Evolutionary conservation across 139 green algal species (phyloP).

Genomic region (Pleodorina starrii): DNA sequence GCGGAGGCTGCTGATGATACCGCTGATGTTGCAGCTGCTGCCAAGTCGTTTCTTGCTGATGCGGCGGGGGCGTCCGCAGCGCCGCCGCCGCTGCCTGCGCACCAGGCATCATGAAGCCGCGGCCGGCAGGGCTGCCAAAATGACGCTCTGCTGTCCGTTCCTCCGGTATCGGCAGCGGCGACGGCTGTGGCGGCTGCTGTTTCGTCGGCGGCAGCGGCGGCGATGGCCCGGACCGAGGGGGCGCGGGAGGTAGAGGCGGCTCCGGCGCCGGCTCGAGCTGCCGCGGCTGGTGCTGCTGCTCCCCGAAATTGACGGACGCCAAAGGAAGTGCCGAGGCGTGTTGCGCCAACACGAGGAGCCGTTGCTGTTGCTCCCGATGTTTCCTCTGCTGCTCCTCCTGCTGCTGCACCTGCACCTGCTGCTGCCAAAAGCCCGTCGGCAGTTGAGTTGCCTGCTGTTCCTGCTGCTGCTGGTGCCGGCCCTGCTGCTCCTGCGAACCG

Average conservation of each 20-base stretch:
- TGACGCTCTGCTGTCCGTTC: not conserved
- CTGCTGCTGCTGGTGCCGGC: too few relatives aligned
- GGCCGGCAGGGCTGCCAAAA: not conserved
- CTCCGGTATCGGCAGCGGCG: not conserved
- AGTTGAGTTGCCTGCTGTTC: too few relatives aligned
- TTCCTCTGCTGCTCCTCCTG: too few relatives aligned
- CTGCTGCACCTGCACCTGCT: too few relatives aligned
- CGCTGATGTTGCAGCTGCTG: not conserved
- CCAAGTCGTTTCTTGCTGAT: not conserved
- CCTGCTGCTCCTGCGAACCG: too few relatives aligned
- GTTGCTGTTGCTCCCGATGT: too few relatives aligned
- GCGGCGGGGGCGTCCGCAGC: not conserved
- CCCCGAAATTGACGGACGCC: too few relatives aligned
- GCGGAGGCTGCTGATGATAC: not conserved
- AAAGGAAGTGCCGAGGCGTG: too few relatives aligned
- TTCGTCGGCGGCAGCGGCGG: not conserved
- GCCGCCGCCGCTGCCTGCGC: not conserved
- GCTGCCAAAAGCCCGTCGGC: too few relatives aligned
- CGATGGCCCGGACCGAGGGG: not conserved
- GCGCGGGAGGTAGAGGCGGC: not conserved
- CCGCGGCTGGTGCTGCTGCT: not conserved
- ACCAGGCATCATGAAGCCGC: not conserved
- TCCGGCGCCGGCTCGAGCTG: not conserved
- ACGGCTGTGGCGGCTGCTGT: not conserved
- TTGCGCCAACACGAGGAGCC: too few relatives aligned